Conservation (phyloP, 352 stramenopile species). For the Globisporangium iwayamae region DNA sequence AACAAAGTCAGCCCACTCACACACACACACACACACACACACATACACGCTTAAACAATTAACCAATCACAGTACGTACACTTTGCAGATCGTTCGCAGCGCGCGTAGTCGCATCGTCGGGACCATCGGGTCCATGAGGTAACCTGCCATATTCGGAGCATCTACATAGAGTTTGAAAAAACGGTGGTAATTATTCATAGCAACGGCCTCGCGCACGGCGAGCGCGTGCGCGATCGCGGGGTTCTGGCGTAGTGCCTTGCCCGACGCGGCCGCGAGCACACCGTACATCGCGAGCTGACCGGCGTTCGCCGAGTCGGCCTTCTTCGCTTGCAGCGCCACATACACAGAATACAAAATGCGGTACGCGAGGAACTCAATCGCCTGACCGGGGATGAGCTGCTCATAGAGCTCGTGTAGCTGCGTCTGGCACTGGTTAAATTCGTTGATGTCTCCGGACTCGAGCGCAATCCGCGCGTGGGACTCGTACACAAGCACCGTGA, state of each 20-base stretch:
- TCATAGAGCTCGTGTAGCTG: constrained; percentile 88
- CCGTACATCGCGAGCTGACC: constrained; percentile 85
- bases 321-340: constrained; percentile 85
- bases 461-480: constrained; percentile 95
- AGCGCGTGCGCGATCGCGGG: constrained; percentile 68
- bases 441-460: constrained; percentile 93
- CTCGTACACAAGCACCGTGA: constrained; percentile 98
- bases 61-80: constrained; percentile 38
- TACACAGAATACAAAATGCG: constrained; percentile 90
- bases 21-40: constrained; percentile 22
- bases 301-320: constrained; percentile 70
- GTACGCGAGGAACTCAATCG: constrained; percentile 85
- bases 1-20: not conserved
- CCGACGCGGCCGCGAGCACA: constrained; percentile 51
- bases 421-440: constrained; percentile 95
- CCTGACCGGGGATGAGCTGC: constrained; percentile 63
- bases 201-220: constrained; percentile 73
- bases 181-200: constrained; percentile 84
- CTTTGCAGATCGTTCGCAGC: constrained; percentile 86
- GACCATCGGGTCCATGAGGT: constrained; percentile 87
- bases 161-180: constrained; percentile 88
- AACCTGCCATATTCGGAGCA: constrained; percentile 89
- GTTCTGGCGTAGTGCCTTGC: constrained; percentile 41
- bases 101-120: constrained; percentile 74
- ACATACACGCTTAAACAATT: constrained; percentile 20